phyloP scores from a whole-genome alignment of 2,329 filamentous ascomycete species.

The Pyricularia pennisetigena region DNA sequence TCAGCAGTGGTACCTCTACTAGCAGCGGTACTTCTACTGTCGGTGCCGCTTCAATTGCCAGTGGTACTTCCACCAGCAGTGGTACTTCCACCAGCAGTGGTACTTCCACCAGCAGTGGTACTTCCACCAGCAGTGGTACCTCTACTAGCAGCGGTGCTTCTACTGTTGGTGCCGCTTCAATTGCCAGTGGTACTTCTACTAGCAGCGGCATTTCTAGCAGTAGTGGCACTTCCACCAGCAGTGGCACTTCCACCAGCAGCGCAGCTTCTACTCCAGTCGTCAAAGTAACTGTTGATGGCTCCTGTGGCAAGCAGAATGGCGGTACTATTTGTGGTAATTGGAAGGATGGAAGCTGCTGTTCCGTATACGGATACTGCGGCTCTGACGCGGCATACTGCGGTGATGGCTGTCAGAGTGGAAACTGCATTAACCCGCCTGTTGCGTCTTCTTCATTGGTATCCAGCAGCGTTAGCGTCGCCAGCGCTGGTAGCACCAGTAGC shows the following conservation, averaged over 20 bases:
- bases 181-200: too few species aligned
- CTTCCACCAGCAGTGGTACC: too few species aligned
- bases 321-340: constrained; percentile 4
- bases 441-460: too few species aligned
- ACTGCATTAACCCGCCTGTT: neutral
- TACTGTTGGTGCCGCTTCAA: too few species aligned
- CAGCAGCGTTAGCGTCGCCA: too few species aligned
- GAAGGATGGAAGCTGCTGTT: neutral
- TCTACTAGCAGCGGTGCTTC: too few species aligned
- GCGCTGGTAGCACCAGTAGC: too few species aligned
- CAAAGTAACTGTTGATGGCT: neutral
- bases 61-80: neutral
- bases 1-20: too few species aligned
- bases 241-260: neutral
- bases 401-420: neutral
- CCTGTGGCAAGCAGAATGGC: neutral
- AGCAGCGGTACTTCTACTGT: neutral
- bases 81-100: neutral
- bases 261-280: neutral
- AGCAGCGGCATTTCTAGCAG: neutral
- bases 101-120: neutral
- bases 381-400: neutral
- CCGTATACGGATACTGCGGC: constrained; percentile 1
- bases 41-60: neutral
- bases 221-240: neutral